Evolutionary conservation across 495 filamentous ascomycete genomes (phyloP).

Genomic region (Bacidia gigantensis): DNA sequence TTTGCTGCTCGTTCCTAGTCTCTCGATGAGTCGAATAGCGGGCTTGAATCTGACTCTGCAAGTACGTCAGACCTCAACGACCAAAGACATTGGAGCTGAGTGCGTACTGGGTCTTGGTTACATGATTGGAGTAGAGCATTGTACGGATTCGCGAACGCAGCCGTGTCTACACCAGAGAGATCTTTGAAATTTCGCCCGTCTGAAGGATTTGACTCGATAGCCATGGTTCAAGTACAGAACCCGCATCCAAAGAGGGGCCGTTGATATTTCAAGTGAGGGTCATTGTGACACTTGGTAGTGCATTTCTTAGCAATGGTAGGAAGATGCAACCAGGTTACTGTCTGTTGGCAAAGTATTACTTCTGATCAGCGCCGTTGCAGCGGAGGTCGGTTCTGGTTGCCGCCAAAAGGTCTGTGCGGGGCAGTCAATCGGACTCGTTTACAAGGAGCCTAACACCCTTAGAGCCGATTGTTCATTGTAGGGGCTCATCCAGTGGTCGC

Average conservation of each 20-base stretch:
- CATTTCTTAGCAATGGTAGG: too few relatives aligned
- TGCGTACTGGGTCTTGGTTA: constrained; percentile 41
- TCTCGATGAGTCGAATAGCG: constrained; percentile 60
- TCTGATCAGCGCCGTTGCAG: too few relatives aligned
- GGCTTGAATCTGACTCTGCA: constrained; percentile 53
- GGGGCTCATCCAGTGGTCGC: too few relatives aligned
- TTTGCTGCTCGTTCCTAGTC: constrained; percentile 58
- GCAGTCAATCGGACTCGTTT: too few relatives aligned
- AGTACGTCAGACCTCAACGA: neutral
- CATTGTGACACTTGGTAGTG: neutral
- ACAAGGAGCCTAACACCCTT: too few relatives aligned
- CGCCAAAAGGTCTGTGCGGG: too few relatives aligned
- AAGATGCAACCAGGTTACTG: too few relatives aligned
- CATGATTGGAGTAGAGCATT: constrained; percentile 54
- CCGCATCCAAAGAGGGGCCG: neutral
- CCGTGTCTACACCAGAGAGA: neutral
- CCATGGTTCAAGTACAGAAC: neutral
- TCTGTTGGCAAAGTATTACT: too few relatives aligned
- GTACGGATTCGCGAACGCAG: constrained; percentile 47
- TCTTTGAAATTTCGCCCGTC: neutral
- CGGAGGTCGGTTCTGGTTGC: too few relatives aligned
- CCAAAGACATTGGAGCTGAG: neutral
- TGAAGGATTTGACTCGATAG: neutral
- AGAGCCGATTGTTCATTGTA: too few relatives aligned
- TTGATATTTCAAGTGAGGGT: neutral